Evolutionary conservation across 306 rosid species (phyloP), one percentile per base, ranked within the genome.

Genomic region (Malus sieversii): DNA sequence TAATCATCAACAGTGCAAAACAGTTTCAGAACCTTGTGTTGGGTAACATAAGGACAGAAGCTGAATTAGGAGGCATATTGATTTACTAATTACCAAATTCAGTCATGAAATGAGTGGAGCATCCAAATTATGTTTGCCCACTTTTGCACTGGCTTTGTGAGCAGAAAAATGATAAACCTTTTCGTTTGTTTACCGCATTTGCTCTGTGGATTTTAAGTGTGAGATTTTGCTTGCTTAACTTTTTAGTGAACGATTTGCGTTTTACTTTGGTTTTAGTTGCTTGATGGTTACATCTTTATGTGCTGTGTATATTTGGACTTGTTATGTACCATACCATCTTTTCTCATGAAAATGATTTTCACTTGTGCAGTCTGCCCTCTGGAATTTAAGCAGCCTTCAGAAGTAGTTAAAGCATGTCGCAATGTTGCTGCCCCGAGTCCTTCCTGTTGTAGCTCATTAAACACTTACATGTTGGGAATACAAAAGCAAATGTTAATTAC

Each of bases 401-500:
- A 88, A 88, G 96, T 95, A 72, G 89, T 92, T 70, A 75, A 79
- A 84, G 91, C 84, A 58, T 95, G 99, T 81, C 90, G 73, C 71
- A 90, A 95, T 77, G 89, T 83, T 66, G 97, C 96, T 79, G 97
- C 97, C 33, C 97, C 96, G 12, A 92, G 87, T 84, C 96, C 97
- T 84, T 86, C 96, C 44, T 95, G 99, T 82, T 95, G 99, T 78
- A 86, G 93, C 85, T 92, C 99, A 35, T 88, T 95, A 73, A 90
- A 89, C 78, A 65, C 89, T 18, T 95, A 92, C 71, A 89, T 95
- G 80, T 89, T 91, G 0, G 91, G 92, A 79, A 79, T 92, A 82
- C 97, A 95, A 82, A 89, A 87, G 83, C 97, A 95, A 86, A 95
- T 95, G 95, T 71, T 95, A 81, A 92, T 95, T 78, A 95, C 99